Evolutionary conservation across 805 yeast species (phyloP).

Genomic region (Starmera quercuum): DNA sequence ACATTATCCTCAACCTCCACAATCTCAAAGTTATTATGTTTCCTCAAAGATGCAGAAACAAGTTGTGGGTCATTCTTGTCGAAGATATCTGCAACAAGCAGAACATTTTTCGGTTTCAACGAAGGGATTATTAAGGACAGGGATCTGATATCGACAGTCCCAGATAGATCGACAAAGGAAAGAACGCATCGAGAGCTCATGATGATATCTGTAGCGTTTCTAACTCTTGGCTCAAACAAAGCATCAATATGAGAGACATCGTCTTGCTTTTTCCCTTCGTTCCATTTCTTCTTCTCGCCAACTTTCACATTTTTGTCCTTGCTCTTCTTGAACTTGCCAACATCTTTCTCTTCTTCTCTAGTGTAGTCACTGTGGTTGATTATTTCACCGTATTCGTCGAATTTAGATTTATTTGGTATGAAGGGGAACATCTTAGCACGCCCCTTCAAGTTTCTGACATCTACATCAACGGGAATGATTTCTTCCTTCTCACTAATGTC

Average conservation of each 20-base stretch:
- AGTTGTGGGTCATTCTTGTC: conserved; percentile 7
- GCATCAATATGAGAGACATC: conserved; percentile 45
- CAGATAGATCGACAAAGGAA: conserved; percentile 73
- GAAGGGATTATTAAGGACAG: conserved; percentile 68
- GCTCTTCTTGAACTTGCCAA: conserved; percentile 19
- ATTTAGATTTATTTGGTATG: conserved; percentile 45
- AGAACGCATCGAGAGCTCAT: conserved; percentile 60
- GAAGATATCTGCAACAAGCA: conserved; percentile 44
- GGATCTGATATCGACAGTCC: conserved; percentile 80
- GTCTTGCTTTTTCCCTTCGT: conserved; percentile 36
- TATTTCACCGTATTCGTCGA: conserved; percentile 84
- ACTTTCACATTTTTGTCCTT: conserved; percentile 20
- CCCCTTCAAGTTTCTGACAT: conserved; percentile 20
- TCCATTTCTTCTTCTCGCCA: conserved; percentile 30
- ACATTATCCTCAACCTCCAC: conserved; percentile 27
- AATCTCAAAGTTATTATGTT: conserved; percentile 24
- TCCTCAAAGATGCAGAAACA: conserved; percentile 13
- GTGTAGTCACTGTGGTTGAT: conserved; percentile 60
- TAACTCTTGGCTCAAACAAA: conserved; percentile 41
- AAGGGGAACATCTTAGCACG: conserved; percentile 68
- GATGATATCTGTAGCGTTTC: conserved; percentile 25
- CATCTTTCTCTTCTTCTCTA: conserved; percentile 39
- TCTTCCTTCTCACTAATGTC: conserved; percentile 23
- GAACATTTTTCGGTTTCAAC: conserved; percentile 67
- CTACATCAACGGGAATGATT: conserved; percentile 25